A percentile compares a stretch with the other conserved stretches of the same genome.
phyloP scores from a whole-genome alignment of 345 rosid species.

The Rhizophora apiculata region DNA sequence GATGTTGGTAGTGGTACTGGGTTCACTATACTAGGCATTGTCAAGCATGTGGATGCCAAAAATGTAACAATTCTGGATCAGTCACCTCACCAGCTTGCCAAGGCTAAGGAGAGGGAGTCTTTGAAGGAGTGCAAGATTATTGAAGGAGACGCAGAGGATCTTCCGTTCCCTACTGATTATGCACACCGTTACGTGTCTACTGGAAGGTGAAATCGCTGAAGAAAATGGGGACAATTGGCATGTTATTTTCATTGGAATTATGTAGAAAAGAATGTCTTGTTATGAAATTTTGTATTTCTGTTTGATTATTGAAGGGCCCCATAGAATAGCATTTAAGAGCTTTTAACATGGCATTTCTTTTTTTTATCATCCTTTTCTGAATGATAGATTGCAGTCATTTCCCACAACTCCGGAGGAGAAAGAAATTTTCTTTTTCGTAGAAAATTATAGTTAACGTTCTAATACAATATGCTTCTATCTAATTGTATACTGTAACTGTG shows the following conservation, averaged over 20 bases:
- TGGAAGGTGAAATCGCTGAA: conserved; percentile 27
- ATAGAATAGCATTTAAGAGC: too few relatives aligned
- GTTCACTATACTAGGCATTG: conserved; percentile 39
- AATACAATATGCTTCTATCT: background rate
- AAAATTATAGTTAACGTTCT: background rate
- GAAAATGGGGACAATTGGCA: background rate
- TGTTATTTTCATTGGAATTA: too few relatives aligned
- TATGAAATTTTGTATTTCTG: background rate
- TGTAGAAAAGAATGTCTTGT: background rate
- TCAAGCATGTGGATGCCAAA: conserved; percentile 42
- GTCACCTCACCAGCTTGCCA: conserved; percentile 42
- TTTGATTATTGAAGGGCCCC: background rate
- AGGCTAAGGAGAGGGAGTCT: conserved; percentile 39
- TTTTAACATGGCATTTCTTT: too few relatives aligned
- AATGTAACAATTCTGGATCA: conserved; percentile 40
- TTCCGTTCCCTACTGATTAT: conserved; percentile 35
- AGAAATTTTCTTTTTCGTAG: too few relatives aligned
- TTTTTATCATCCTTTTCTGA: too few relatives aligned
- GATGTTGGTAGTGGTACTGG: conserved; percentile 49
- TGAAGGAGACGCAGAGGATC: conserved; percentile 41
- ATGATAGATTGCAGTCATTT: too few relatives aligned
- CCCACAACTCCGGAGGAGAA: too few relatives aligned
- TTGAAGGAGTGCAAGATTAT: conserved; percentile 36
- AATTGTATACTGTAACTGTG: background rate
- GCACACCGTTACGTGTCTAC: conserved; percentile 38